Conservation (phyloP, 495 filamentous ascomycete species). For the Hypoxylon cercidicola region DNA sequence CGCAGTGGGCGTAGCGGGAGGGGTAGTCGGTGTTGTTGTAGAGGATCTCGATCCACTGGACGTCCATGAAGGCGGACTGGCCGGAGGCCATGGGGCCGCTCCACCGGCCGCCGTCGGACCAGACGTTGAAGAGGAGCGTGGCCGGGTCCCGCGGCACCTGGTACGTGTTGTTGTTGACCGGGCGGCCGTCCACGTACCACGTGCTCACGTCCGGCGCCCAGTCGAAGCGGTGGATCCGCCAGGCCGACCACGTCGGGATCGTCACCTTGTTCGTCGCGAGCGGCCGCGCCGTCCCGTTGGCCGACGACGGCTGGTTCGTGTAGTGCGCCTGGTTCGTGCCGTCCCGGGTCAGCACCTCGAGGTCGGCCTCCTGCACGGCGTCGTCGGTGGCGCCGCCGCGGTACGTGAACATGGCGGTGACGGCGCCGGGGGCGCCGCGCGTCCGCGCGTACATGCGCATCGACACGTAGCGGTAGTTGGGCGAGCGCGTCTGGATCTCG, state of each 20-base stretch:
- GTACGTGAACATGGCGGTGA: slow-evolving; percentile 78
- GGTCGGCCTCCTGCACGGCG: slow-evolving; percentile 74
- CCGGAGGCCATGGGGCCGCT: slow-evolving; percentile 72
- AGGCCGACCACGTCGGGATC: slow-evolving; percentile 66
- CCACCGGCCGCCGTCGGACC: slow-evolving; percentile 80
- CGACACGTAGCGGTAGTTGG: slow-evolving; percentile 66
- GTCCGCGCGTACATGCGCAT: slow-evolving; percentile 69
- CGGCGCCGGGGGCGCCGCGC: slow-evolving; percentile 63
- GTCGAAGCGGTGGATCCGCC: slow-evolving; percentile 76
- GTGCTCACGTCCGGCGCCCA: slow-evolving; percentile 68
- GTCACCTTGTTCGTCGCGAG: slow-evolving; percentile 53
- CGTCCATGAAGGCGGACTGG: slow-evolving; percentile 69
- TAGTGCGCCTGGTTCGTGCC: slow-evolving; percentile 66
- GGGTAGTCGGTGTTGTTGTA: slow-evolving; percentile 66
- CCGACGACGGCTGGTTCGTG: slow-evolving; percentile 74
- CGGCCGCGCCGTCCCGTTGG: slow-evolving; percentile 53
- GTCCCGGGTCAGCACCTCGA: slow-evolving; percentile 76
- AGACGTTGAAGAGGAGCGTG: slow-evolving; percentile 74
- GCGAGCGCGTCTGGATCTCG: slow-evolving; percentile 66
- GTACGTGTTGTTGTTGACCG: slow-evolving; percentile 67
- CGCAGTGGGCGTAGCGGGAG: slow-evolving; percentile 25
- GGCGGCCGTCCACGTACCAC: slow-evolving; percentile 72
- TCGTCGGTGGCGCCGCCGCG: slow-evolving; percentile 45
- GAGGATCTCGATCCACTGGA: slow-evolving; percentile 79
- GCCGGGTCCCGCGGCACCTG: slow-evolving; percentile 67